phyloP scores from a whole-genome alignment of 768 basidiomycete species.

The Lyophyllum semitale region DNA sequence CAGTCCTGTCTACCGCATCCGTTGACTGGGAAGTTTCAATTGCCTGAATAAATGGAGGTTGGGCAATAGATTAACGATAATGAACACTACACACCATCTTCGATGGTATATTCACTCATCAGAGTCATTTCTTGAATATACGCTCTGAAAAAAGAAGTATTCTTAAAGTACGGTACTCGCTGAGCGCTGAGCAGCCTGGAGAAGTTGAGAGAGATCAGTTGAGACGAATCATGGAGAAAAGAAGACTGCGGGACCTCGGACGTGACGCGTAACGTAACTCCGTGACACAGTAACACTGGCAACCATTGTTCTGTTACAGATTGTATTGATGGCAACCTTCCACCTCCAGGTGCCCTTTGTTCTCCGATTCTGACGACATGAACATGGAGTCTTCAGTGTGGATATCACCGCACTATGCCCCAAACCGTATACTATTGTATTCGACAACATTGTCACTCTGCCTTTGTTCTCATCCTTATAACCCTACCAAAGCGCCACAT shows the following conservation, averaged over 20 bases:
- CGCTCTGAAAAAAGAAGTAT: no score
- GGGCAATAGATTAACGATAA: no score
- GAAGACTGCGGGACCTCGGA: not conserved
- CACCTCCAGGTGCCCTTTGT: conserved; percentile 3
- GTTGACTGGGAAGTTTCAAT: no score
- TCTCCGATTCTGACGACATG: conserved; percentile 2
- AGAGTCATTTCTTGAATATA: no score
- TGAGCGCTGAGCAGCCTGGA: no score
- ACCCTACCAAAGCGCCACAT: not conserved
- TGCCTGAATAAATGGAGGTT: no score
- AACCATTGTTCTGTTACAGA: conserved; percentile 16
- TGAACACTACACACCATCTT: no score
- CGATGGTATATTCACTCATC: no score
- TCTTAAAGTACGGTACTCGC: no score
- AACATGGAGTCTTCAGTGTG: not conserved
- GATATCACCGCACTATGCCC: not conserved
- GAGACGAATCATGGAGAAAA: not conserved
- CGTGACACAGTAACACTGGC: conserved; percentile 8
- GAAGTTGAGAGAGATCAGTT: no score
- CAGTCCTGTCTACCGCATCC: no score
- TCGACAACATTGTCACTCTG: not conserved
- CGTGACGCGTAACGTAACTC: not conserved
- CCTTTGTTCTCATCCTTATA: conserved; percentile 4
- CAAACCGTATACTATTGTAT: conserved; percentile 9
- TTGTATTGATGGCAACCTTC: conserved; percentile 7